Evolutionary conservation across 2,329 filamentous ascomycete species (phyloP).

Genomic region (Sporothrix euskadiensis): DNA sequence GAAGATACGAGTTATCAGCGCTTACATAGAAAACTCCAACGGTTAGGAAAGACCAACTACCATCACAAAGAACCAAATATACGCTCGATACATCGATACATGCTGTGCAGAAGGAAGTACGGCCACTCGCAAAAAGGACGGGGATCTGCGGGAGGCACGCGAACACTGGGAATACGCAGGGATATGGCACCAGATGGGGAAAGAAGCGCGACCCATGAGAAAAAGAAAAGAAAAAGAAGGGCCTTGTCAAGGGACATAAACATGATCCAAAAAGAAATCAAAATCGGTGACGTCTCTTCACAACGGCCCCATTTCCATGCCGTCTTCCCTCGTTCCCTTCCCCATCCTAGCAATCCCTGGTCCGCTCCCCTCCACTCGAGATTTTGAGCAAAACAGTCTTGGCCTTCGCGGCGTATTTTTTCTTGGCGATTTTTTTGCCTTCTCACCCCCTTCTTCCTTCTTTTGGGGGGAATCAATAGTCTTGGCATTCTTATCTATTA

Average conservation of each 20-base stretch:
- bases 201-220: neutral
- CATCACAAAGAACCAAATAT: neutral
- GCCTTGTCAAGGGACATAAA: neutral
- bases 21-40: no score
- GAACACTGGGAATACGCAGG: neutral
- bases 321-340: neutral
- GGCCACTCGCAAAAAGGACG: neutral
- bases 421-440: conserved; percentile 13
- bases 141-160: neutral
- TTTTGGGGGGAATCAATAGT: neutral
- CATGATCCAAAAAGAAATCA: neutral
- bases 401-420: conserved; percentile 10
- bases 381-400: conserved; percentile 4
- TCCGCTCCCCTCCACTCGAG: neutral
- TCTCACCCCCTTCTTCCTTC: neutral
- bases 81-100: no score
- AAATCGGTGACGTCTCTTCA: conserved; percentile 11
- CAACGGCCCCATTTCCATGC: neutral
- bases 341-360: neutral
- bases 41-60: neutral
- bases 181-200: neutral
- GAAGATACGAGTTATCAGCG: neutral
- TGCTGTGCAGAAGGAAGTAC: neutral
- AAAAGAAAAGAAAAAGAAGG: neutral
- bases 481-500: conserved; percentile 4